phyloP scores from a whole-genome alignment of 495 filamentous ascomycete genomes.

The Podospora anserina region DNA sequence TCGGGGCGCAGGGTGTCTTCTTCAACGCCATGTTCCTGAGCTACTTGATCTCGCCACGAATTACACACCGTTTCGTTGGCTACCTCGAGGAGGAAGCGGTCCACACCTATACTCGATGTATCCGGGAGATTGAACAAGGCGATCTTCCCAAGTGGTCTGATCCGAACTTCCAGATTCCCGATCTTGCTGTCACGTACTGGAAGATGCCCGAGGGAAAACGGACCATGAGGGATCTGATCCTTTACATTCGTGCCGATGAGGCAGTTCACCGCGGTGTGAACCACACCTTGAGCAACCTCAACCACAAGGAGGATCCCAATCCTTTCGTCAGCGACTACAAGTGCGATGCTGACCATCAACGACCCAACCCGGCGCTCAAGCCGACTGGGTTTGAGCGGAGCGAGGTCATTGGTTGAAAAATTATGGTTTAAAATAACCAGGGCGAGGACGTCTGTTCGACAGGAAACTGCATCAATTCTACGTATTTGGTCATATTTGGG shows the following conservation, averaged over 20 bases:
- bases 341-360: constrained; percentile 42
- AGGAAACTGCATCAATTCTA: neutral
- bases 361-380: constrained; percentile 63
- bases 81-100: constrained; percentile 97
- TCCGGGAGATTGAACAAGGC: constrained; percentile 80
- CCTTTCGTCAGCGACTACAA: constrained; percentile 80
- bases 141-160: constrained; percentile 73
- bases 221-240: constrained; percentile 79
- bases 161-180: constrained; percentile 69
- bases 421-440: neutral
- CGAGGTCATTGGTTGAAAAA: constrained; percentile 63
- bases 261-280: constrained; percentile 98
- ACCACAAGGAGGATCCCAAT: constrained; percentile 82
- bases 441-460: neutral
- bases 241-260: constrained; percentile 85
- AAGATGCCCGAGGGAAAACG: constrained; percentile 81
- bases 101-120: constrained; percentile 85
- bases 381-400: constrained; percentile 75
- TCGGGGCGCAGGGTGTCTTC: constrained; percentile 81
- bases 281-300: constrained; percentile 83
- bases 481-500: neutral
- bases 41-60: constrained; percentile 85
- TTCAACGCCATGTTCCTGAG: constrained; percentile 91
- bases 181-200: constrained; percentile 89
- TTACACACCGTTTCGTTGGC: constrained; percentile 92